Evolutionary conservation across 345 rosid species (phyloP), one percentile per base, ranked within the genome.

Genomic region (Melastoma malabathricum): DNA sequence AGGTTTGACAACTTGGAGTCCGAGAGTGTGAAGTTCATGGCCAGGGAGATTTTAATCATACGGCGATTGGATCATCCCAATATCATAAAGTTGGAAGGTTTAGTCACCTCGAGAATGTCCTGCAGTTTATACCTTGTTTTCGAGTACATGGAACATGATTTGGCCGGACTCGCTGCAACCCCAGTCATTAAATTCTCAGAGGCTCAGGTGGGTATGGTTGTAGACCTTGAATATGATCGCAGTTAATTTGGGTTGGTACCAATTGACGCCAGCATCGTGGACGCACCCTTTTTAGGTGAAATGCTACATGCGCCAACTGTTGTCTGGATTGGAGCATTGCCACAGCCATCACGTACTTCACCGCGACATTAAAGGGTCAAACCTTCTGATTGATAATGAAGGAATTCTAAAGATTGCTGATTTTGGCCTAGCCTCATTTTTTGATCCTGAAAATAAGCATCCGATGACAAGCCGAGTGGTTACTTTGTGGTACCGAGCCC

Each of bases 271-370:
- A 31, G 38, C 38, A 31, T 5, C 5, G 38, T 31, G 38, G 38
- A 31, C 38, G 2, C 38, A 9, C 38, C 38, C 23, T 43, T 59
- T 61, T 51, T 60, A 74, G 79, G 68, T 74, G 47, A 74, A 74
- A 61, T 74, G 79, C 57, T 74, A 70, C 58, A 51, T 70, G 56
- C 65, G 43, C 16, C 75, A 70, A 46, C 68, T 74, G 34, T 56
- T 74, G 53, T 70, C 72, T 18, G 79, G 79, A 38, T 75, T 74
- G n/a, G 75, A 67, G 64, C 78, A 74, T 52, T 70, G 79, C 52
- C 70, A 74, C 47, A 60, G 56, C 41, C 65, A 41, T 18, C 67
- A 70, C 41, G 75, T 74, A 23, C 75, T 74, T 52, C 79, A 74
- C 51, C 75, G 79, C 22, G 79, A 74, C 52, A 74, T 70, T 47